Conservation (phyloP, 139 green algal species). For the Dunaliella sp. region DNA sequence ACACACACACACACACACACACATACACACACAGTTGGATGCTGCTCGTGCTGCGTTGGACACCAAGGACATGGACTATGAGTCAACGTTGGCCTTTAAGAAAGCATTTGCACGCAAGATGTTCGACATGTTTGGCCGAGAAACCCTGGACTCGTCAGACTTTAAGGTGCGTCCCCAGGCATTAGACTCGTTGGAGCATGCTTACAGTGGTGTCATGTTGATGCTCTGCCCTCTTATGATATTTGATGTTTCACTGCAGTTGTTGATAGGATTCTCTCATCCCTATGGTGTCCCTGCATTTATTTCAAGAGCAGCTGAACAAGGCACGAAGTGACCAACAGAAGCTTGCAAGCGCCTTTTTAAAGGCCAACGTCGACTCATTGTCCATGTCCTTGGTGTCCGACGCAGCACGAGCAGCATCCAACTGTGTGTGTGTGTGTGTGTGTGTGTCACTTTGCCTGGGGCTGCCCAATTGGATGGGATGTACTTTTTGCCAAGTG, state of each 20-base stretch:
- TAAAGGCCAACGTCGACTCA: constrained; percentile 69
- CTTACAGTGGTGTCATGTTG: too few relatives aligned
- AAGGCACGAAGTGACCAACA: too few relatives aligned
- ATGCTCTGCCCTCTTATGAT: too few relatives aligned
- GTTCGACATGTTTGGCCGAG: constrained; percentile 44
- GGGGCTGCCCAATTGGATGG: too few relatives aligned
- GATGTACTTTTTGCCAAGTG: too few relatives aligned
- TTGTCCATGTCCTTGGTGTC: constrained; percentile 77
- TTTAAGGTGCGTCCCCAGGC: constrained; percentile 33
- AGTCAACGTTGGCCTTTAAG: constrained; percentile 76
- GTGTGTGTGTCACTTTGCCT: too few relatives aligned
- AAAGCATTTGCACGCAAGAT: constrained; percentile 41
- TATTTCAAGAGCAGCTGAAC: too few relatives aligned
- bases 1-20: too few relatives aligned
- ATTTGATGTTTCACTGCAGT: too few relatives aligned
- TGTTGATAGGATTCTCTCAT: too few relatives aligned
- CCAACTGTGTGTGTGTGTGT: constrained; percentile 1
- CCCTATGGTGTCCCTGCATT: too few relatives aligned
- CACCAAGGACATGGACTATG: constrained; percentile 77
- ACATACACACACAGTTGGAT: constrained; percentile 1
- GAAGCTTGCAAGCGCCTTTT: constrained; percentile 55
- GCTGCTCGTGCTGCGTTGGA: constrained; percentile 32
- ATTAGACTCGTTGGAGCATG: too few relatives aligned
- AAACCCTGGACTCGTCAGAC: constrained; percentile 31
- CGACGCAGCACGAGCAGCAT: constrained; percentile 18